phyloP scores from a whole-genome alignment of 2,329 filamentous ascomycete species.

The Fusarium incarnatum region DNA sequence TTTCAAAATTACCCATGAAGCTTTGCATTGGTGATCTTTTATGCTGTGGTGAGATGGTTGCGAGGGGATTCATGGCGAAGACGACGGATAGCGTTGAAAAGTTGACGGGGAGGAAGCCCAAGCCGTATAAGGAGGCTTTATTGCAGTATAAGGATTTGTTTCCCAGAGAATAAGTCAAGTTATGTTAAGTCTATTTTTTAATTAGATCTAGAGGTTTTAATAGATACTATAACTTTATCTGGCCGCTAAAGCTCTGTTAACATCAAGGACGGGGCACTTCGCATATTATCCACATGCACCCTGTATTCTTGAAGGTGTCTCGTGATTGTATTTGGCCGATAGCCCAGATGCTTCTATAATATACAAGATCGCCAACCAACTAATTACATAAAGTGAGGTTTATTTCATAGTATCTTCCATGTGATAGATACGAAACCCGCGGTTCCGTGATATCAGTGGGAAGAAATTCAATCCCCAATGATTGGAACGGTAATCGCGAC shows the following conservation, averaged over 20 bases:
- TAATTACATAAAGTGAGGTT: background rate
- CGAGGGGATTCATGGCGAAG: slow-evolving; percentile 29
- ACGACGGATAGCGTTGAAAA: slow-evolving; percentile 42
- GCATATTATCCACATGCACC: too few species aligned
- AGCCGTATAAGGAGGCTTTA: slow-evolving; percentile 34
- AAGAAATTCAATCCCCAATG: background rate
- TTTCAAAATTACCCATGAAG: slow-evolving; percentile 43
- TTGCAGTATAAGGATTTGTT: slow-evolving; percentile 41
- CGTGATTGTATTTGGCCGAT: too few species aligned
- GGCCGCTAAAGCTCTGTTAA: too few species aligned
- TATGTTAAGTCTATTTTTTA: background rate
- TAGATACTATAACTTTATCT: too few species aligned
- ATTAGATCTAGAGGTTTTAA: too few species aligned
- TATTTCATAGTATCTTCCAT: background rate
- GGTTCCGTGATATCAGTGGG: background rate
- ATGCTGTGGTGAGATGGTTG: slow-evolving; percentile 45
- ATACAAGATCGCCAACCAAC: too few species aligned
- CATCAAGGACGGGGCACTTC: too few species aligned
- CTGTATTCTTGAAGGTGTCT: too few species aligned
- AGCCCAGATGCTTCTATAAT: too few species aligned
- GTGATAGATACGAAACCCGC: background rate
- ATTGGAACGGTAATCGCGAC: background rate
- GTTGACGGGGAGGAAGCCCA: slow-evolving; percentile 37
- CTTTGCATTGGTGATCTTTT: slow-evolving; percentile 42
- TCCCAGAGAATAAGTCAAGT: slow-evolving; percentile 11